Percentiles rank a stretch among this genome's conserved stretches.
Evolutionary conservation across 1,284 basidiomycete genomes (phyloP).

Genomic region (Ceratobasidium sp.): DNA sequence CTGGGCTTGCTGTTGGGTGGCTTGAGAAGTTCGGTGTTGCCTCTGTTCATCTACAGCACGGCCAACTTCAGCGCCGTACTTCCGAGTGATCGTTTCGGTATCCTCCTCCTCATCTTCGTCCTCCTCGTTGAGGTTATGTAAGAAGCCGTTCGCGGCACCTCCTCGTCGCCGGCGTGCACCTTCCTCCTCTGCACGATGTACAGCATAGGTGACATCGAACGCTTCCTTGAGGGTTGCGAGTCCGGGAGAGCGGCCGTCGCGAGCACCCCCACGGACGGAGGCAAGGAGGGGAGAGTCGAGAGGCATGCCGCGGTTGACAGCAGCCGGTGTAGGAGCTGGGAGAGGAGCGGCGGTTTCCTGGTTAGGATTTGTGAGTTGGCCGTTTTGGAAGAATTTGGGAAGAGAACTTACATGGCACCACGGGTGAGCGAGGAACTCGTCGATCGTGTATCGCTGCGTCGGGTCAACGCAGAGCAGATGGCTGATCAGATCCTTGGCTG

Average conservation of each 20-base stretch:
- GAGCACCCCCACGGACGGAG: conserved; percentile 77
- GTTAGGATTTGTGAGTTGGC: conserved; percentile 42
- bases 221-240: conserved; percentile 94
- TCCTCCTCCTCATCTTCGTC: conserved; percentile 76
- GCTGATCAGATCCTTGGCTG: conserved; percentile 94
- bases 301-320: conserved; percentile 63
- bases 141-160: conserved; percentile 78
- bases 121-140: conserved; percentile 91
- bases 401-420: conserved; percentile 76
- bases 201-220: conserved; percentile 98
- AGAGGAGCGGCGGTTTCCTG: conserved; percentile 66
- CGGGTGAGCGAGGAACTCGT: conserved; percentile 96
- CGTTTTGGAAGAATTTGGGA: conserved; percentile 47
- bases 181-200: conserved; percentile 99
- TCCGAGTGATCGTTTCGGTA: conserved; percentile 62
- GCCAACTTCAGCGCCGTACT: conserved; percentile 60
- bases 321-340: conserved; percentile 68
- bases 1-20: conserved; percentile 50
- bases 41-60: conserved; percentile 55
- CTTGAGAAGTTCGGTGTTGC: conserved; percentile 46
- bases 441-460: conserved; percentile 94
- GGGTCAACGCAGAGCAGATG: conserved; percentile 97
- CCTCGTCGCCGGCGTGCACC: conserved; percentile 82
- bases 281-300: conserved; percentile 93
- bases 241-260: conserved; percentile 88